A percentile compares a stretch with the other conserved stretches of the same genome.
Conservation (phyloP, 306 rosid species). For the Myrica gale region DNA sequence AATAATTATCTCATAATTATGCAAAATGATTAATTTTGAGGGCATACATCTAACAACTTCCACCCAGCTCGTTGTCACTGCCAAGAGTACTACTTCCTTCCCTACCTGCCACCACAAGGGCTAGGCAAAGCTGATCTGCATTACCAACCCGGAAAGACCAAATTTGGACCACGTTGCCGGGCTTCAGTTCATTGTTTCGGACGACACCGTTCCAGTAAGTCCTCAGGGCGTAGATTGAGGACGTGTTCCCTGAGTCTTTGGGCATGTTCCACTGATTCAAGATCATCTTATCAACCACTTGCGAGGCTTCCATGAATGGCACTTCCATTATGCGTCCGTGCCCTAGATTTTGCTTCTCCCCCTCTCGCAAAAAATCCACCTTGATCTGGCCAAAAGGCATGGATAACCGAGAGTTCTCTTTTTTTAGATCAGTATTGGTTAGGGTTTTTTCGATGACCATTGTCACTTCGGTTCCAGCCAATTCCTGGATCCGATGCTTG, state of each 20-base stretch:
- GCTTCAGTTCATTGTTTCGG: not conserved
- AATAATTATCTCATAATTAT: too few species aligned
- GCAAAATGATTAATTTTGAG: too few species aligned
- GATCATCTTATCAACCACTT: not conserved
- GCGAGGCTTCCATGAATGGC: not conserved
- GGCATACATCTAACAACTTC: too few species aligned
- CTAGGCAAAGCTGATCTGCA: not conserved
- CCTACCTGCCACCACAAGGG: not conserved
- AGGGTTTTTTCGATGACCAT: not conserved
- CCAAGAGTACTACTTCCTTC: too few species aligned
- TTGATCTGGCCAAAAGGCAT: not conserved
- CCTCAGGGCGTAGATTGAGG: slow-evolving; percentile 1
- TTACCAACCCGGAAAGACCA: slow-evolving; percentile 5
- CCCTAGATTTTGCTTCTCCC: not conserved
- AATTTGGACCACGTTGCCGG: not conserved
- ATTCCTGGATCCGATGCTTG: not conserved
- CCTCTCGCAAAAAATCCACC: not conserved
- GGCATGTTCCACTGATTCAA: slow-evolving; percentile 7
- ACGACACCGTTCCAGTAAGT: not conserved
- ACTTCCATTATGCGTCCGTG: not conserved
- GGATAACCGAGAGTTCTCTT: not conserved
- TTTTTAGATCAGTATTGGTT: not conserved
- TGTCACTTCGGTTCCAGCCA: not conserved
- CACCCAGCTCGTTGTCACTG: too few species aligned
- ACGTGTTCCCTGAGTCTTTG: not conserved